Percentiles rank a stretch among this genome's conserved stretches.
Conservation (phyloP, 345 rosid species). For the Acer yangbiense region DNA sequence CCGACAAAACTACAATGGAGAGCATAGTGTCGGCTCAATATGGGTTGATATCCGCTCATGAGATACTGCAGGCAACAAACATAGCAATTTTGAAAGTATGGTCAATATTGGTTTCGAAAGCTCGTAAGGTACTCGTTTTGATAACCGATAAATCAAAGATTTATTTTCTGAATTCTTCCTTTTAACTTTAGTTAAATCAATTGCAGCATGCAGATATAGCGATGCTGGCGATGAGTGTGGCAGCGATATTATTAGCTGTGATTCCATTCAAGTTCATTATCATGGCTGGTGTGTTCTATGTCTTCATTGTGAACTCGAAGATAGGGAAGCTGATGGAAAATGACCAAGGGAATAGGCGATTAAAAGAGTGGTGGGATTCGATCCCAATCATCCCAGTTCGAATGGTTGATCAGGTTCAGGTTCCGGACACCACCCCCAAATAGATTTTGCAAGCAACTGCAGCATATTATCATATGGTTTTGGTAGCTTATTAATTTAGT, state of each 20-base stretch:
- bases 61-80: slow-evolving; percentile 57
- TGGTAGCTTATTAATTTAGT: not conserved
- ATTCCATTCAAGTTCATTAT: slow-evolving; percentile 60
- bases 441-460: not conserved
- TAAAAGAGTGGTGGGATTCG: slow-evolving; percentile 92
- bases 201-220: slow-evolving; percentile 70
- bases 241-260: slow-evolving; percentile 55
- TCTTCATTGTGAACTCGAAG: slow-evolving; percentile 49
- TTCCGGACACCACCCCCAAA: not conserved
- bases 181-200: not conserved
- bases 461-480: not conserved
- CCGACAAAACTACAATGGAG: slow-evolving; percentile 62
- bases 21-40: slow-evolving; percentile 81
- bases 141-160: not conserved
- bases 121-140: slow-evolving; percentile 53
- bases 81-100: slow-evolving; percentile 63
- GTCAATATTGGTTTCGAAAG: slow-evolving; percentile 62
- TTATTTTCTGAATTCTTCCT: not conserved
- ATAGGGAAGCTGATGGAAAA: slow-evolving; percentile 44
- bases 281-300: slow-evolving; percentile 35
- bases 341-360: slow-evolving; percentile 60
- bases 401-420: slow-evolving; percentile 29
- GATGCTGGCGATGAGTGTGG: slow-evolving; percentile 44
- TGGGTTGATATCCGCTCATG: slow-evolving; percentile 52
- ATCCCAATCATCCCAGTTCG: slow-evolving; percentile 75